Base-by-base conservation (phyloP, 192 early-diverging fungal genomes). In the Coemansia sp. region DNA sequence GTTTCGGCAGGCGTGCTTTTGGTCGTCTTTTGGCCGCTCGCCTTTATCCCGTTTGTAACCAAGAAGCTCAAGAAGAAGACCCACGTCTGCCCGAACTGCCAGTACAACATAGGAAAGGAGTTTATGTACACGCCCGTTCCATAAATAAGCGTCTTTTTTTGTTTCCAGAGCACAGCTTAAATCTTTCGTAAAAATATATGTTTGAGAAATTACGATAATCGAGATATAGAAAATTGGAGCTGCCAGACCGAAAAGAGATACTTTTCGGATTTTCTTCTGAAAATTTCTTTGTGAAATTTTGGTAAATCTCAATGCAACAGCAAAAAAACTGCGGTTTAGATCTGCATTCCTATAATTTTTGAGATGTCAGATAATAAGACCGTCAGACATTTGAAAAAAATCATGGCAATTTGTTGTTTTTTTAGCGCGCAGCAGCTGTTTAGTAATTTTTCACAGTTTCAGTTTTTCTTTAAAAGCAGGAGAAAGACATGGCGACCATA, bases 1-100 rank as follows among this genome's bases (percentile, higher is more conserved):
- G 75, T 76, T 6, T 68, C 69, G 5, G 75, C 75, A 3, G 75
- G 56, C 16, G 75, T 69, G 7, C 67, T 76, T 14, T 63, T 61
- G 29, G 56, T 66, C 4, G 75, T 68, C 20, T 76, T 71, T 42
- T 76, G 75, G 75, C 75, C 75, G 48, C 49, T 76, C 60, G 75
- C 75, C 7, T 67, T 67, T 14, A 56, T 76, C 32, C 75, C 75
- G 28, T 76, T 76, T 32, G 29, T 76, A 17, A 66, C 69, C 5
- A 67, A 64, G 61, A 34, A 65, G 49, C 31, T 76, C 40, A 76
- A 76, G 57, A 71, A 71, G 54, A 67, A 67, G 57, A 61, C 71
- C 31, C 75, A 76, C 33, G 51, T 71, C 4, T 76, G 75, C 52
- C 64, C 75, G 4, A 60, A 70, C 48, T 76, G 75, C 42, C 60